Evolutionary conservation across 2,329 filamentous ascomycete genomes (phyloP), one percentile per base, ranked within the genome.

Genomic region (Fusarium burgessii): DNA sequence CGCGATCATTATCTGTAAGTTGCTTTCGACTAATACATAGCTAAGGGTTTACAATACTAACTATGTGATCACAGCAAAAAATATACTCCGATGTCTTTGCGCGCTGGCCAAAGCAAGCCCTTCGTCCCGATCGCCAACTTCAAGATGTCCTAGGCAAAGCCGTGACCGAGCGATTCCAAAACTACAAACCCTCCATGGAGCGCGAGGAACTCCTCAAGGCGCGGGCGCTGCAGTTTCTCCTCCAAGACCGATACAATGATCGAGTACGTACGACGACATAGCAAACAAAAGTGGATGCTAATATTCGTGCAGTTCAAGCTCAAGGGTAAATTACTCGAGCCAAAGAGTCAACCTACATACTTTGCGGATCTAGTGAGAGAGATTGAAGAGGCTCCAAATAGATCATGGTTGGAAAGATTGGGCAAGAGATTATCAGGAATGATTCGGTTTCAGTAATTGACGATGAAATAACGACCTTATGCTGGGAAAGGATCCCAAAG

Each of bases 41-140:
- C n/a, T n/a, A n/a, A n/a, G n/a, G n/a, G n/a, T n/a, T n/a, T n/a
- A n/a, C n/a, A n/a, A n/a, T n/a, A n/a, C n/a, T n/a, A n/a, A n/a
- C n/a, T n/a, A n/a, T n/a, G n/a, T n/a, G n/a, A n/a, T n/a, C n/a
- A n/a, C n/a, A n/a, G 81, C 77, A 78, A 70, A 79, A 78, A 63
- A 77, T 81, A 49, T 82, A 82, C 74, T 73, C 77, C 52, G 80
- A 82, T 61, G 79, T 77, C 70, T 79, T 82, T 58, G 82, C 85
- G 62, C 84, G 84, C 69, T 92, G 90, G 90, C 90, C 90, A 47
- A 86, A 87, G 74, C 90, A 92, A 75, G 82, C 83, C 62, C 84
- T 92, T 46, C 88, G 90, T 1, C 90, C 90, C 11, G 85, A 90
- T 62, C 84, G 87, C 77, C 89, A 91, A 78, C 85, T 92, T 71